Percentiles rank a stretch among this genome's conserved stretches.
Evolutionary conservation across 2,329 filamentous ascomycete species (phyloP).

Genomic region (Colletotrichum incanum): DNA sequence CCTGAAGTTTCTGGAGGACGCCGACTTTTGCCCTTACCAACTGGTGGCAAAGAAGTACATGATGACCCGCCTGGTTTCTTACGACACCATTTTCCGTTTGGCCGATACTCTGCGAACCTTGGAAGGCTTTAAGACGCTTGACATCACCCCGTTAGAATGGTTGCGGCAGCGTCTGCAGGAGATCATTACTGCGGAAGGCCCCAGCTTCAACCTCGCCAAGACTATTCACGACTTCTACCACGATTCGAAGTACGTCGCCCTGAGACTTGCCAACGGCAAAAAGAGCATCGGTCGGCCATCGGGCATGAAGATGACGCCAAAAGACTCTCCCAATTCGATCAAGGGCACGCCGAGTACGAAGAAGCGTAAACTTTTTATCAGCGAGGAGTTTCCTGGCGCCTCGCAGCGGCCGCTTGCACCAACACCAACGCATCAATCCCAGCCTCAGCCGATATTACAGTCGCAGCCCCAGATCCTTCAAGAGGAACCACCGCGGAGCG

Average conservation of each 20-base stretch:
- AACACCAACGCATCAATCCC: background rate
- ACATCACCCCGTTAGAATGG: constrained; percentile 70
- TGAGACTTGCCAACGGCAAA: constrained; percentile 68
- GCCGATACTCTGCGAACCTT: constrained; percentile 69
- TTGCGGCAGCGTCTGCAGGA: constrained; percentile 71
- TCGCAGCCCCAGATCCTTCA: background rate
- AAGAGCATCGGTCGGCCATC: constrained; percentile 72
- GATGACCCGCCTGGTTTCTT: constrained; percentile 61
- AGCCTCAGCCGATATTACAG: background rate
- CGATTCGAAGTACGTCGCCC: constrained; percentile 65
- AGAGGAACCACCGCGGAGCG: constrained; percentile 15
- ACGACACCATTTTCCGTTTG: constrained; percentile 71
- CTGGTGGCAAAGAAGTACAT: constrained; percentile 69
- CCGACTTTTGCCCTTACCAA: constrained; percentile 71
- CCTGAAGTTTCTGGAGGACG: constrained; percentile 66
- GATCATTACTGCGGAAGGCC: constrained; percentile 58
- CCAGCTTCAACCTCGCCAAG: constrained; percentile 66
- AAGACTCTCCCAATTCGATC: constrained; percentile 31
- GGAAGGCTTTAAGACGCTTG: constrained; percentile 65
- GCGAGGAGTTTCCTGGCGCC: constrained; percentile 21
- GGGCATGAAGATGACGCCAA: constrained; percentile 57
- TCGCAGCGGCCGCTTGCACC: constrained; percentile 27
- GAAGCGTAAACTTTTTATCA: constrained; percentile 51
- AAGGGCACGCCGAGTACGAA: constrained; percentile 48
- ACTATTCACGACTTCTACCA: constrained; percentile 70